Conservation (phyloP, 495 filamentous ascomycete genomes). For the Recurvomyces mirabilis region DNA sequence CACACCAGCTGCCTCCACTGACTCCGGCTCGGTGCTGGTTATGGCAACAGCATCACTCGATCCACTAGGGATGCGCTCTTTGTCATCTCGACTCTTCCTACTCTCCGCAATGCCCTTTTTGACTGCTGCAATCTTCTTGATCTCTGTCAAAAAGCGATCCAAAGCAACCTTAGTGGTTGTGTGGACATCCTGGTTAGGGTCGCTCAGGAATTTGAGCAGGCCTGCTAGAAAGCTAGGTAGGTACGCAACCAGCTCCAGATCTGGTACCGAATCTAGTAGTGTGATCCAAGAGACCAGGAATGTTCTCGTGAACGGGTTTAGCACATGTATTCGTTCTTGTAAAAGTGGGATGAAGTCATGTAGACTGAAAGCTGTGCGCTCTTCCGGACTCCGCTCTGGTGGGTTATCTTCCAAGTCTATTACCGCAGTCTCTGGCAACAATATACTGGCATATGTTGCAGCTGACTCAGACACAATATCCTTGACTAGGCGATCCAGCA, state of each 20-base stretch:
- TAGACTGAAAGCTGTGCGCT: conserved; percentile 86
- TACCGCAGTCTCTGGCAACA: conserved; percentile 45
- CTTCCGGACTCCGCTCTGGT: conserved; percentile 27
- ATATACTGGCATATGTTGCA: conserved; percentile 82
- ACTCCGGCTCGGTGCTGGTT: conserved; percentile 3
- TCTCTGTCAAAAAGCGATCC: conserved; percentile 88
- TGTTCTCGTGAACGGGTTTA: conserved; percentile 86
- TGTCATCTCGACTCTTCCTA: conserved; percentile 51
- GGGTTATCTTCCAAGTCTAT: conserved; percentile 27
- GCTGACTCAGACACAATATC: conserved; percentile 97
- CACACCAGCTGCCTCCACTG: not conserved
- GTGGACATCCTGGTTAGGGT: conserved; percentile 84
- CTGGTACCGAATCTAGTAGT: conserved; percentile 89
- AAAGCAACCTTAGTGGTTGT: conserved; percentile 79
- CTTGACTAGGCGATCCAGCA: conserved; percentile 91
- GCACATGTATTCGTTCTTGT: conserved; percentile 81
- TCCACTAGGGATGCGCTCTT: conserved; percentile 9
- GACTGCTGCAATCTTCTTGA: conserved; percentile 83
- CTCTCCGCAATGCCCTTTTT: conserved; percentile 89
- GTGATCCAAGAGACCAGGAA: conserved; percentile 97
- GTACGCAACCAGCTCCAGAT: conserved; percentile 86
- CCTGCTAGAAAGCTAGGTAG: conserved; percentile 87
- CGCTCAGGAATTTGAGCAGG: conserved; percentile 82
- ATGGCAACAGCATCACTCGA: conserved; percentile 9
- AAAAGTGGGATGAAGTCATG: conserved; percentile 84